phyloP scores from a whole-genome alignment of 495 filamentous ascomycete species.

The Friedmanniomyces endolithicus region DNA sequence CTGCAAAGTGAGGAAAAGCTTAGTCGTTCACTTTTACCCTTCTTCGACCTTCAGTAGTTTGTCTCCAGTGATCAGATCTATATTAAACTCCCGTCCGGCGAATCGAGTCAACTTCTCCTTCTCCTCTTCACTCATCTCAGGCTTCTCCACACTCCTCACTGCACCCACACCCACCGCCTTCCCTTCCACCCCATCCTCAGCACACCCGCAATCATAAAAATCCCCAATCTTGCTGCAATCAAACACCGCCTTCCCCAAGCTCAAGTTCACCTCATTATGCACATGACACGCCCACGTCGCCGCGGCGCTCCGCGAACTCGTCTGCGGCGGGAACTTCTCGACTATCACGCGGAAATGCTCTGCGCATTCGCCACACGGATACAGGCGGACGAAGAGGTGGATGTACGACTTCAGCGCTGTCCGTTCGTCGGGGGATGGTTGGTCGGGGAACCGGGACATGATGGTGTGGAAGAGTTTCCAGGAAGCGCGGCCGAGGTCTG shows the following conservation, averaged over 20 bases:
- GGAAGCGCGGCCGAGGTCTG: slow-evolving; percentile 73
- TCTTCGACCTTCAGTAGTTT: neutral
- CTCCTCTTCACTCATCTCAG: slow-evolving; percentile 17
- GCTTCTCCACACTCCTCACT: slow-evolving; percentile 11
- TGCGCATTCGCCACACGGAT: slow-evolving; percentile 53
- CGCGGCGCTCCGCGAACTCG: slow-evolving; percentile 66
- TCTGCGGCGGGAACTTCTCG: slow-evolving; percentile 78
- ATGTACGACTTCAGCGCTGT: slow-evolving; percentile 74
- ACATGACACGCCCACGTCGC: slow-evolving; percentile 89
- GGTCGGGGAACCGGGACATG: slow-evolving; percentile 83
- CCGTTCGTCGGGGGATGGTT: slow-evolving; percentile 70
- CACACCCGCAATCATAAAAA: slow-evolving; percentile 92
- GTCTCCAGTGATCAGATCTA: slow-evolving; percentile 8
- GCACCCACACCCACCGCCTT: neutral
- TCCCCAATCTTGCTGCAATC: slow-evolving; percentile 84
- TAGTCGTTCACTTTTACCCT: too few species aligned
- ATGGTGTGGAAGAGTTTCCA: slow-evolving; percentile 95
- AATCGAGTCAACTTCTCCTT: slow-evolving; percentile 11
- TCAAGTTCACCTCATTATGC: slow-evolving; percentile 87
- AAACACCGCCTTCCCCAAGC: slow-evolving; percentile 67
- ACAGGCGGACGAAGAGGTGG: slow-evolving; percentile 79
- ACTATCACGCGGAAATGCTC: slow-evolving; percentile 39
- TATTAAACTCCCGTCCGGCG: slow-evolving; percentile 13
- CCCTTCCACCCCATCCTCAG: slow-evolving; percentile 46
- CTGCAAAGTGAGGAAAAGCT: too few species aligned